These are phyloP conservation scores for Pleochaeta shiraiana DNA, from an alignment of 2,329 filamentous ascomycete species.

Conservation along the genomic window DNA sequence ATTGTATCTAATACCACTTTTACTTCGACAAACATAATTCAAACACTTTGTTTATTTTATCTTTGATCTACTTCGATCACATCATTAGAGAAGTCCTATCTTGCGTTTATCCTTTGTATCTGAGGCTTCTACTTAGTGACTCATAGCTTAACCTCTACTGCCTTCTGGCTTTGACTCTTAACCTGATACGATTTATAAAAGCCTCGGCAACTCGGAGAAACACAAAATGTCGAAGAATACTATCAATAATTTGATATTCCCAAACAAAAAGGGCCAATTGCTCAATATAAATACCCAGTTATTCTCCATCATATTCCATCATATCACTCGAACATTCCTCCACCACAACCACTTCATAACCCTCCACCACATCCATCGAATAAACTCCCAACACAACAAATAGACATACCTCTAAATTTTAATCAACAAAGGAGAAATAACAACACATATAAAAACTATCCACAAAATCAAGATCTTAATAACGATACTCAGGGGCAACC, in stretches of 20 bases:
- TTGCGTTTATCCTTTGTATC: no score
- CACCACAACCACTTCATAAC: neutral
- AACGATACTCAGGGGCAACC: neutral
- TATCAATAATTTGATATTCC: neutral
- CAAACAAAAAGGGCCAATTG: conserved; percentile 1
- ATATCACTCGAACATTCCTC: neutral
- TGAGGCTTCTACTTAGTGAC: no score
- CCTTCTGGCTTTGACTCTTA: no score
- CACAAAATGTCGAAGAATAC: neutral
- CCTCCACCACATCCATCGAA: neutral
- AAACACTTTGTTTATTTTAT: no score
- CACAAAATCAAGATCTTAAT: neutral
- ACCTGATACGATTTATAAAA: no score
- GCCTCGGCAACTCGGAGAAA: neutral
- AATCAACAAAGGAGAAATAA: conserved; percentile 1
- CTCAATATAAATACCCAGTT: neutral
- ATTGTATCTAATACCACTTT: no score
- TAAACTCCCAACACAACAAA: no score
- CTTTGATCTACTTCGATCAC: no score
- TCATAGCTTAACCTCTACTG: no score
- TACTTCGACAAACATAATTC: no score
- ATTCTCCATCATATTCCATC: neutral
- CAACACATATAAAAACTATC: neutral
- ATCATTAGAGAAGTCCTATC: no score
- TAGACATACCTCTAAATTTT: neutral